Conservation (phyloP, 2,329 filamentous ascomycete genomes). For the Aspergillus costaricaensis region DNA sequence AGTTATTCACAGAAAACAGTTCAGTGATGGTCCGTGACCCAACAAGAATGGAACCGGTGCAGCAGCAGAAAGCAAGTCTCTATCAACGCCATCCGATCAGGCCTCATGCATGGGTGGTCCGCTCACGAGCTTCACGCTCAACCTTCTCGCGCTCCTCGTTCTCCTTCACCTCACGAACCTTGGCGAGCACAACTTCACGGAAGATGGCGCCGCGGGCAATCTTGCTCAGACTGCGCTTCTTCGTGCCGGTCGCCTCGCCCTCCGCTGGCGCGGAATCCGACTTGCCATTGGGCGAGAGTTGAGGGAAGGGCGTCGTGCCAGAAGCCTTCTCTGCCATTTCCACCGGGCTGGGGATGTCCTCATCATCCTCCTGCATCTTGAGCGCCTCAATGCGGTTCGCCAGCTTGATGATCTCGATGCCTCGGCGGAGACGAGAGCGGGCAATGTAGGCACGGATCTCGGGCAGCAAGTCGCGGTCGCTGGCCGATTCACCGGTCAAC, state of each 20-base stretch:
- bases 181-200: slow-evolving; percentile 89
- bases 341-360: slow-evolving; percentile 62
- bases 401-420: slow-evolving; percentile 94
- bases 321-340: slow-evolving; percentile 52
- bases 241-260: slow-evolving; percentile 35
- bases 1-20: slow-evolving; percentile 29
- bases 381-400: slow-evolving; percentile 93
- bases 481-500: slow-evolving; percentile 88
- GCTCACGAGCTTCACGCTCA: slow-evolving; percentile 59
- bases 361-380: slow-evolving; percentile 87
- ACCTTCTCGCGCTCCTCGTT: slow-evolving; percentile 73
- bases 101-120: slow-evolving; percentile 27
- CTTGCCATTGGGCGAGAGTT: slow-evolving; percentile 22
- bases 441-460: slow-evolving; percentile 95
- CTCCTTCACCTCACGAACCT: slow-evolving; percentile 89
- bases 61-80: slow-evolving; percentile 2
- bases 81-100: slow-evolving; percentile 4
- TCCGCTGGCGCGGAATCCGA: slow-evolving; percentile 18
- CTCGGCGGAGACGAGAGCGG: slow-evolving; percentile 84
- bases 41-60: slow-evolving; percentile 1
- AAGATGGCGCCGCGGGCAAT: slow-evolving; percentile 75
- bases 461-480: slow-evolving; percentile 94
- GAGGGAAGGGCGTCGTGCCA: slow-evolving; percentile 27
- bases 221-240: slow-evolving; percentile 58
- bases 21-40: slow-evolving; percentile 10